A percentile compares a stretch with the other conserved stretches of the same genome.
Evolutionary conservation across 148 eudicot genomes (phyloP).

Genomic region (Rheum nobile): DNA sequence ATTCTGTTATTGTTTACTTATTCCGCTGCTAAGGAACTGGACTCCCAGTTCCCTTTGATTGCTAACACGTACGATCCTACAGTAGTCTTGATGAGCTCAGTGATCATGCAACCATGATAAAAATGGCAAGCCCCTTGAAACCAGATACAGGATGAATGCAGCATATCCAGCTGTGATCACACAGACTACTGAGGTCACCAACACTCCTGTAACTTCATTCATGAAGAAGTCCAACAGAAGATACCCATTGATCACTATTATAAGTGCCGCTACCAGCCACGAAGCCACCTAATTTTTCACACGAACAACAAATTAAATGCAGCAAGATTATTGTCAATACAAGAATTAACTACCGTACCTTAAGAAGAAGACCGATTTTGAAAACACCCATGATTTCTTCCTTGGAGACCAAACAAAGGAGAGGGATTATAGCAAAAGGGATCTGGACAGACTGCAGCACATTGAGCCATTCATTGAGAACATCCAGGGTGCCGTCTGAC

Average conservation of each 20-base stretch:
- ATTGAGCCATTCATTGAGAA: constrained; percentile 88
- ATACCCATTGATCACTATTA: constrained; percentile 55
- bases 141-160: constrained; percentile 36
- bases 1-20: no score
- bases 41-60: no score
- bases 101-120: constrained; percentile 8
- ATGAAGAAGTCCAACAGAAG: constrained; percentile 40
- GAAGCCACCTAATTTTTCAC: constrained; percentile 21
- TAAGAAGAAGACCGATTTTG: constrained; percentile 60
- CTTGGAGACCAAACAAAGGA: constrained; percentile 79
- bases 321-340: neutral
- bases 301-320: neutral
- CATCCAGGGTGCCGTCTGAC: constrained; percentile 62
- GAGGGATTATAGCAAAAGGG: constrained; percentile 94
- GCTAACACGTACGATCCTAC: no score
- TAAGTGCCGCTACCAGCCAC: constrained; percentile 48
- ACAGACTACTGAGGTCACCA: constrained; percentile 17
- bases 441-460: constrained; percentile 90
- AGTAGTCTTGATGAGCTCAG: neutral
- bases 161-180: constrained; percentile 33
- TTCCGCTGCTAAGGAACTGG: no score
- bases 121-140: constrained; percentile 20
- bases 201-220: constrained; percentile 28
- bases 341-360: constrained; percentile 29
- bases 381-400: constrained; percentile 89